Evolutionary conservation across 192 early-diverging fungal species (phyloP).

Genomic region (Dissophora globulifera): DNA sequence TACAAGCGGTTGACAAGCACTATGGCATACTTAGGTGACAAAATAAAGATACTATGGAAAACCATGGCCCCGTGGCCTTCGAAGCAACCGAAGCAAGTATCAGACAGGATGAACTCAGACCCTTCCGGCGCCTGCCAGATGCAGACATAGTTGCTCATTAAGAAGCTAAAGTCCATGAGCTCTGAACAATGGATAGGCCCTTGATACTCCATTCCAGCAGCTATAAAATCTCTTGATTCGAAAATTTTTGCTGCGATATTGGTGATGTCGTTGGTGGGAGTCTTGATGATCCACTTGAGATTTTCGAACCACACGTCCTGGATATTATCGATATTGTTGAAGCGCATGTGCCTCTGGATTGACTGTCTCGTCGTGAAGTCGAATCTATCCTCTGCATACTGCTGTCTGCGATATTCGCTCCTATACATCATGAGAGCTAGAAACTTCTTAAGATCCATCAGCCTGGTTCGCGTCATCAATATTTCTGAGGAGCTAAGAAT

Average conservation of each 20-base stretch:
- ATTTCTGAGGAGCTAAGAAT: conserved; percentile 16
- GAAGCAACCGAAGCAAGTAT: conserved; percentile 44
- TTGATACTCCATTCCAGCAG: neutral
- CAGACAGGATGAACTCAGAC: conserved; percentile 50
- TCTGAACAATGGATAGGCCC: conserved; percentile 25
- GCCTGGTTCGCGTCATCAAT: conserved; percentile 8
- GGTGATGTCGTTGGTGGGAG: conserved; percentile 11
- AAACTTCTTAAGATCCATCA: conserved; percentile 41
- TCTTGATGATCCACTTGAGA: conserved; percentile 47
- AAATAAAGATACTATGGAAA: conserved; percentile 44
- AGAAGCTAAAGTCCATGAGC: conserved; percentile 4
- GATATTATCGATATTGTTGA: conserved; percentile 19
- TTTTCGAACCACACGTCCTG: conserved; percentile 53
- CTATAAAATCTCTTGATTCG: neutral
- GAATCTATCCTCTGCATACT: conserved; percentile 27
- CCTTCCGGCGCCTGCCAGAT: conserved; percentile 52
- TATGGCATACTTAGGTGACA: conserved; percentile 49
- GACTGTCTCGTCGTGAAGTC: neutral
- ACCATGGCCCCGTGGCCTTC: conserved; percentile 17
- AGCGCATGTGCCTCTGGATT: conserved; percentile 24
- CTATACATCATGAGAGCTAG: conserved; percentile 46
- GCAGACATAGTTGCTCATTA: conserved; percentile 19
- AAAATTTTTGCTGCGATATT: no score
- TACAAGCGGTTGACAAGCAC: conserved; percentile 16
- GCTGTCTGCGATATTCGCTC: conserved; percentile 17